Base-by-base conservation (phyloP, 768 basidiomycete species). In the Amyloporia xantha region DNA sequence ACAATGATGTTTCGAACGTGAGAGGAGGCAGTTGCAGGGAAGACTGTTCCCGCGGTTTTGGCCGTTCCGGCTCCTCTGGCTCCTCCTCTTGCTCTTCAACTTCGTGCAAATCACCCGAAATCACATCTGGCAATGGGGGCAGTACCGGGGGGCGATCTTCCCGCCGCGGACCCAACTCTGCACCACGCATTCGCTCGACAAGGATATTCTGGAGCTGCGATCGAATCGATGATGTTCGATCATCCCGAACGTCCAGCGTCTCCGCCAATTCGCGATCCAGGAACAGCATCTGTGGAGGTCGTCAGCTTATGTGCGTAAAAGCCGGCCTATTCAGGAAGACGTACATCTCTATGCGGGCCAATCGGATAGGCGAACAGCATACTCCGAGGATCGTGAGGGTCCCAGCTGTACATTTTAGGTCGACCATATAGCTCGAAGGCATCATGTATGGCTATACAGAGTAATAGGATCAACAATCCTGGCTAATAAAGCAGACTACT, bases 291-390 rank as follows among this genome's bases (percentile, higher is more conserved):
- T 94, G 56, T 9, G 49, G n/a, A n/a, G 15, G 25, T 17, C 10
- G 15, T 17, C 5, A 25, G 47, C 50, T 36, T 44, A 33, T 10
- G 27, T 41, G 20, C n/a, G 25, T 7, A 24, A 10, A n/a, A n/a
- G n/a, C n/a, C n/a, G n/a, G n/a, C n/a, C n/a, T n/a, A n/a, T n/a
- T n/a, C n/a, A n/a, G 38, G 2, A 11, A 41, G 35, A 71, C 88
- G 55, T 62, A 95, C 93, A 62, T 92, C 86, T 66, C 82, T 85
- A 50, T 79, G 70, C 3, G 85, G 79, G 1, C 91, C 93, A 41
- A 90, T 82, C 5, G 95, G 94, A 63, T 97, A 96, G 0, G 83
- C 91, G 65, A 94, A 98, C 84, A 97, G 93, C 66, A 95, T 75
- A 9, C 89, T 91, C 6, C 65, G 62, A 0, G 82, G 77, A 62